Evolutionary conservation across 2,329 filamentous ascomycete species (phyloP), one percentile per base, ranked within the genome.

Genomic region (Penicillium sclerotiorum): DNA sequence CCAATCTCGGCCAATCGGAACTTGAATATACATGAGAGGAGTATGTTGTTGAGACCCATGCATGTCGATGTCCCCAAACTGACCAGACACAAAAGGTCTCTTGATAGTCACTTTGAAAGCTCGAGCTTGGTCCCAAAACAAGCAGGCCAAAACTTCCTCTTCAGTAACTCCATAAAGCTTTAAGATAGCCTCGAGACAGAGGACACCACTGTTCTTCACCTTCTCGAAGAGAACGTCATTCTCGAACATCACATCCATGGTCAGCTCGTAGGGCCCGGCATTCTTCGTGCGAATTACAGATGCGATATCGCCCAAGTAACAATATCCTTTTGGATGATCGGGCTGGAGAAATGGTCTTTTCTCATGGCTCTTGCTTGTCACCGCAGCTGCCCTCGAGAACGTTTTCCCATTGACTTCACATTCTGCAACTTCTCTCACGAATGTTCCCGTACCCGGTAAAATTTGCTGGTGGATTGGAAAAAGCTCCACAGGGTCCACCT

Each of bases 401-500:
- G n/a, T n/a, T n/a, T n/a, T n/a, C n/a, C n/a, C 15, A 6, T 22
- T 8, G 17, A 22, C 25, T 17, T 8, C 11, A 22, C 8, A 17
- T 7, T 18, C 25, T 11, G 11, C 25, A 17, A 22, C 3, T 28
- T 28, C 17, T 18, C 22, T 32, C 12, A 18, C 12, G 12, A 8
- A 5, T 13, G 21, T 9, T 13, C 39, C 21, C 17, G 39, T 17
- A 25, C 12, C 22, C 5, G 18, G 13, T 9, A 27, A 8, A 7
- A 5, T 9, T 22, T 22, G 18, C 8, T 23, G 4, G 8, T 22
- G 18, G 20, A 27, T 27, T 25, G 42, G 20, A 23, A 27, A 27
- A 17, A 18, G 4, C 18, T 44, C 23, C 3, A 28, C 15, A 45
- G 62, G 51, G 27, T 66, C 61, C 1, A 65, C 56, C 1, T 78